phyloP scores from a whole-genome alignment of 2,329 filamentous ascomycete genomes.

The Claviceps cyperi region DNA sequence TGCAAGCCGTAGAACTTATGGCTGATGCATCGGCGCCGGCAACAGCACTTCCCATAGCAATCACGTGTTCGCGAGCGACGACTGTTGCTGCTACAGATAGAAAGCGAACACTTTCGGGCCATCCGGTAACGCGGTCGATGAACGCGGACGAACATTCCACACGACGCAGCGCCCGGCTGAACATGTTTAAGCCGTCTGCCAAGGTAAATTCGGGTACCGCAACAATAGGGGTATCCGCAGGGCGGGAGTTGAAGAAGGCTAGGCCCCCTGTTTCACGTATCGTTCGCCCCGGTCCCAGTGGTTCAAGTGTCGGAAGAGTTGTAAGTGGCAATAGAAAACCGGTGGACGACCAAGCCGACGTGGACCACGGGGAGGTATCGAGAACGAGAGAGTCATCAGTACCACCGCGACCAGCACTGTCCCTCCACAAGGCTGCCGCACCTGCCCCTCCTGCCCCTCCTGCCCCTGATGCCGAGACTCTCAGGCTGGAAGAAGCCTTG shows the following conservation, averaged over 20 bases:
- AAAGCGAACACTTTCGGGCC: conserved; percentile 87
- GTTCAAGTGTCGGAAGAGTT: conserved; percentile 65
- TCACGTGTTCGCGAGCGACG: conserved; percentile 13
- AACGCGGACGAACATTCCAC: conserved; percentile 45
- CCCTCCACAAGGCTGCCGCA: conserved; percentile 15
- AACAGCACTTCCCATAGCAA: conserved; percentile 24
- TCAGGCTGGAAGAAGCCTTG: conserved; percentile 61
- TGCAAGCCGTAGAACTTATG: conserved; percentile 22
- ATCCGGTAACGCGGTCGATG: conserved; percentile 40
- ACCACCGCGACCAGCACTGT: conserved; percentile 19
- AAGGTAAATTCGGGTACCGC: conserved; percentile 46
- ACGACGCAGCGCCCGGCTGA: conserved; percentile 57
- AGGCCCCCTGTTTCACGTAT: conserved; percentile 56
- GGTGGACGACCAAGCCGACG: conserved; percentile 49
- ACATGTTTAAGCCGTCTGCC: conserved; percentile 53
- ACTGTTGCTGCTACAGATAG: conserved; percentile 43
- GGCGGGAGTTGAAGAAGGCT: conserved; percentile 67
- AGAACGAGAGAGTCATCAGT: conserved; percentile 28
- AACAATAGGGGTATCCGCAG: conserved; percentile 42
- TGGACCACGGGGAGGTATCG: conserved; percentile 49
- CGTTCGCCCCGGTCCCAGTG: conserved; percentile 49
- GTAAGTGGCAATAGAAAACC: conserved; percentile 85
- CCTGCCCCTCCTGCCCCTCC: too few species aligned
- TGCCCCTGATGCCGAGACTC: conserved; percentile 34
- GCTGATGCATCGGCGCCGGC: conserved; percentile 24